A percentile compares a stretch with the other conserved stretches of the same genome.
These are phyloP conservation scores for Solanum habrochaites DNA, from an alignment of 257 asterid genomes.

Conservation along the genomic window DNA sequence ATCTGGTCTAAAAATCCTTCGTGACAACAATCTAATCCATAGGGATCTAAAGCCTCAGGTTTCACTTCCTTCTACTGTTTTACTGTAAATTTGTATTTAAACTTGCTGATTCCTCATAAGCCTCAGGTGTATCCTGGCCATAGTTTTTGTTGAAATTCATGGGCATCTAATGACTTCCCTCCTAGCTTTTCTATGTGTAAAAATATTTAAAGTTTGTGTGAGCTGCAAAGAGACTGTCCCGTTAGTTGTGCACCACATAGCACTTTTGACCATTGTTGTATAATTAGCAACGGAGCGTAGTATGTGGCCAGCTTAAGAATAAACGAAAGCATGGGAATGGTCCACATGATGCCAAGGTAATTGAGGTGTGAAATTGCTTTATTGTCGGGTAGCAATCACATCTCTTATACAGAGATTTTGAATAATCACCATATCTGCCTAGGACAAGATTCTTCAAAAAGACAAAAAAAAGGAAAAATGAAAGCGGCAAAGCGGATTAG, in stretches of 20 bases:
- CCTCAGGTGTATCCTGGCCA: background rate
- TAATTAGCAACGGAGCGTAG: background rate
- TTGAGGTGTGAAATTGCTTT: background rate
- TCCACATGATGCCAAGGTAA: background rate
- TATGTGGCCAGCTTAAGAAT: background rate
- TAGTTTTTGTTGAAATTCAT: background rate
- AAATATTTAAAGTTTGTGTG: background rate
- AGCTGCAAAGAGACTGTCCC: background rate
- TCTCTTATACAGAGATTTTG: background rate
- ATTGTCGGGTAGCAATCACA: background rate
- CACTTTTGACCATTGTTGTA: background rate
- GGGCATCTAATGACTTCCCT: background rate
- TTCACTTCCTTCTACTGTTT: constrained; percentile 1
- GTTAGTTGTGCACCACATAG: background rate
- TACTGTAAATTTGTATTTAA: background rate
- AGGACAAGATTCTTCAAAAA: background rate
- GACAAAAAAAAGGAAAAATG: background rate
- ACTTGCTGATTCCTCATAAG: background rate
- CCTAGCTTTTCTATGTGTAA: background rate
- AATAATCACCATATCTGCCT: background rate
- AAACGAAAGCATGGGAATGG: background rate
- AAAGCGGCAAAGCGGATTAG: background rate
- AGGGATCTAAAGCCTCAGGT: constrained; percentile 99
- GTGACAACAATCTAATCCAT: constrained; percentile 72
- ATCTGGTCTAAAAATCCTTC: constrained; percentile 80